Conservation (phyloP, 306 rosid genomes). For the Mimosa pudica region DNA sequence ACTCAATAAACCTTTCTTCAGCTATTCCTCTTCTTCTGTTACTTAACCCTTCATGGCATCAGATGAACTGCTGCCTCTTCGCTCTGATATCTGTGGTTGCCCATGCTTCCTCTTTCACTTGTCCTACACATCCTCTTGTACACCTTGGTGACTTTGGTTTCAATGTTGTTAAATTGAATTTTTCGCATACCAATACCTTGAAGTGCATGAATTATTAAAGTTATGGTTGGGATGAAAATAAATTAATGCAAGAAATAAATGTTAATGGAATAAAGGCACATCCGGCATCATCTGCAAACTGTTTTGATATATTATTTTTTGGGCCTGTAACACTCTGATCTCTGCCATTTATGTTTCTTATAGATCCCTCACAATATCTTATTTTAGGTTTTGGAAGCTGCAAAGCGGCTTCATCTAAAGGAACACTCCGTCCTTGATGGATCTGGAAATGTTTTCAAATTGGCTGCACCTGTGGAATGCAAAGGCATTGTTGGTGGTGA, state of each 20-base stretch:
- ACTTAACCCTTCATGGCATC: neutral
- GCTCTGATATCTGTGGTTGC: neutral
- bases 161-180: neutral
- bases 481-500: conserved; percentile 99
- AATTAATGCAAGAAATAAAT: neutral
- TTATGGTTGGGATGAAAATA: conserved; percentile 1
- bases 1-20: neutral
- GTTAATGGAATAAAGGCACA: conserved; percentile 7
- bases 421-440: conserved; percentile 91
- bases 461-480: conserved; percentile 99
- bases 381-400: conserved; percentile 85
- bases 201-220: neutral
- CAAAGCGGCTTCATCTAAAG: conserved; percentile 87
- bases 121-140: neutral
- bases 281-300: conserved; percentile 15
- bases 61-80: neutral
- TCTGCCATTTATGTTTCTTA: conserved; percentile 21
- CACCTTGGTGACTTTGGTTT: neutral
- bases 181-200: neutral
- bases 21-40: neutral
- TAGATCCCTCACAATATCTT: conserved; percentile 30
- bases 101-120: neutral
- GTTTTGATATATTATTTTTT: neutral
- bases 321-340: neutral
- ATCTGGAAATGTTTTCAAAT: conserved; percentile 81